Percentiles rank a stretch among this genome's conserved stretches.
These are phyloP conservation scores for Leucocoprinus birnbaumii DNA, from an alignment of 768 basidiomycete species.

Conservation along the genomic window DNA sequence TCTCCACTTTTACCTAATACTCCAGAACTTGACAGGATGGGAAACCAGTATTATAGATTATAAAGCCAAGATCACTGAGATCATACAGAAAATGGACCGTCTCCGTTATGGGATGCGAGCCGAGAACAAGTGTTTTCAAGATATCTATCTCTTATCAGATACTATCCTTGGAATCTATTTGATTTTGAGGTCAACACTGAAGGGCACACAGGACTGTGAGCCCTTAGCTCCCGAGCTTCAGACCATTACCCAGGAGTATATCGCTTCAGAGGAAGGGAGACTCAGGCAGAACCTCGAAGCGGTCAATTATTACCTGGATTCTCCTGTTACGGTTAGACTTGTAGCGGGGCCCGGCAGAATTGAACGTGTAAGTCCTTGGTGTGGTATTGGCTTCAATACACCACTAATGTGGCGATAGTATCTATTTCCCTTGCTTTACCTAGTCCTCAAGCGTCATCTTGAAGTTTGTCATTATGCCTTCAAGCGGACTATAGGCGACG, in stretches of 20 bases:
- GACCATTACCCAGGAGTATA: conserved; percentile 5
- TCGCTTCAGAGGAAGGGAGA: conserved; percentile 13
- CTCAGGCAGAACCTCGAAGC: conserved; percentile 15
- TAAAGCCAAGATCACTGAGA: conserved; percentile 14
- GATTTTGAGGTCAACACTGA: conserved; percentile 17
- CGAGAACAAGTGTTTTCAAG: conserved; percentile 16
- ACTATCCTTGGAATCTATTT: conserved; percentile 12
- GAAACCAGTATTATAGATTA: conserved; percentile 19
- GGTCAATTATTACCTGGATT: conserved; percentile 16
- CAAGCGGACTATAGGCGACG: conserved; percentile 30
- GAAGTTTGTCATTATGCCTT: conserved; percentile 24
- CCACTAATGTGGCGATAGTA: conserved; percentile 10
- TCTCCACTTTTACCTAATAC: background rate
- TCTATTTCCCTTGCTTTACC: conserved; percentile 19
- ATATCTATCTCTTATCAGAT: conserved; percentile 13
- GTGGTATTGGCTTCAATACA: too few species aligned
- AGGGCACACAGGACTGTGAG: background rate
- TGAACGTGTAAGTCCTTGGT: conserved; percentile 16
- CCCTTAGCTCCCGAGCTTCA: conserved; percentile 11
- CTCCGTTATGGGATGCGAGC: conserved; percentile 6
- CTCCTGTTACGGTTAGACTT: conserved; percentile 15
- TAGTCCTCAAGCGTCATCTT: conserved; percentile 17
- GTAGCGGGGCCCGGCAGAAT: conserved; percentile 16
- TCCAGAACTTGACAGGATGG: background rate
- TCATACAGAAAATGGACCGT: conserved; percentile 15